Conservation (phyloP, 192 early-diverging fungal genomes). For the Neocallimastix lanati region DNA sequence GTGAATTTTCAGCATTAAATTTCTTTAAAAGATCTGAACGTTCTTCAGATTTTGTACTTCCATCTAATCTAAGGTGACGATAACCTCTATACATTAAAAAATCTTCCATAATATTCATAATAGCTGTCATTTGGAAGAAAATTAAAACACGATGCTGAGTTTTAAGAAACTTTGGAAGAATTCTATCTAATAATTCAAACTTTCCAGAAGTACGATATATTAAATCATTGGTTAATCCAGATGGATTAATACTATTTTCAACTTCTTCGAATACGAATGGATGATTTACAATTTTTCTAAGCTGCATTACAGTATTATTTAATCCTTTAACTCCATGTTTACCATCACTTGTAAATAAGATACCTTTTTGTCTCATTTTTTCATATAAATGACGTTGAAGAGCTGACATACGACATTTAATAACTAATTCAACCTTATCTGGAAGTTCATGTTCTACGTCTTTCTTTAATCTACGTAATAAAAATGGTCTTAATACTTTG, state of each 20-base stretch:
- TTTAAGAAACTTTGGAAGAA: constrained; percentile 71
- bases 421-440: constrained; percentile 87
- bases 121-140: constrained; percentile 49
- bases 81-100: constrained; percentile 59
- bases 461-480: constrained; percentile 87
- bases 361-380: constrained; percentile 66
- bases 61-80: constrained; percentile 71
- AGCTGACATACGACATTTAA: constrained; percentile 79
- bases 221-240: constrained; percentile 45
- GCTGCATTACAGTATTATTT: constrained; percentile 95
- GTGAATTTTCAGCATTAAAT: constrained; percentile 69
- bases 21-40: constrained; percentile 53
- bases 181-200: constrained; percentile 88
- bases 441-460: constrained; percentile 96
- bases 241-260: constrained; percentile 62
- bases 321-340: constrained; percentile 52
- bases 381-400: constrained; percentile 68
- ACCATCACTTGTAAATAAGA: constrained; percentile 24
- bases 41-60: constrained; percentile 76
- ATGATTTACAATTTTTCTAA: constrained; percentile 96
- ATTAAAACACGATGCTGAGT: constrained; percentile 63
- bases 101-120: constrained; percentile 97
- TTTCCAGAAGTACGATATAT: constrained; percentile 80
- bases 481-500: constrained; percentile 91
- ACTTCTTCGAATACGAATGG: constrained; percentile 94